These are phyloP conservation scores for Arabidopsis suecica DNA, from an alignment of 345 rosid genomes.

Conservation along the genomic window DNA sequence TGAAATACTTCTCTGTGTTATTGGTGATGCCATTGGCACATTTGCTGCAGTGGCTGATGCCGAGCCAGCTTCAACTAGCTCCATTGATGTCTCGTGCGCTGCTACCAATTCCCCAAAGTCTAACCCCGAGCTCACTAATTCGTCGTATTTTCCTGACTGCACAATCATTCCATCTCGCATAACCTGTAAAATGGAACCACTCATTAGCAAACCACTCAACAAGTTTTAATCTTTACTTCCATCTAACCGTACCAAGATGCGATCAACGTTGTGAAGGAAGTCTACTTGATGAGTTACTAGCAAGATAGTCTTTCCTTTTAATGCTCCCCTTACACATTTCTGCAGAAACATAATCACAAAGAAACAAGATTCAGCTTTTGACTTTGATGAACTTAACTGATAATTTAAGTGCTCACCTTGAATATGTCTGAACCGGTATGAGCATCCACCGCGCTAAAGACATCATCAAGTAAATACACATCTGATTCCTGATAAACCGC, in stretches of 20 bases:
- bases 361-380: conserved; percentile 25
- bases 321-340: conserved; percentile 90
- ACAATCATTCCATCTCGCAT: conserved; percentile 96
- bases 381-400: neutral
- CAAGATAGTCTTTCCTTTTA: conserved; percentile 81
- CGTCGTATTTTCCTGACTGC: conserved; percentile 81
- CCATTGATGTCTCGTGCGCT: conserved; percentile 90
- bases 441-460: conserved; percentile 98
- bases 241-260: conserved; percentile 57
- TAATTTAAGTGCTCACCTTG: conserved; percentile 55
- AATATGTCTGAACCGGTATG: conserved; percentile 92
- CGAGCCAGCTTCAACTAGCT: conserved; percentile 68
- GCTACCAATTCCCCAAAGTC: conserved; percentile 82
- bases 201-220: conserved; percentile 12
- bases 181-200: conserved; percentile 55
- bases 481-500: conserved; percentile 96
- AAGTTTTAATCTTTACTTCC: neutral
- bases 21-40: conserved; percentile 47
- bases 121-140: conserved; percentile 57
- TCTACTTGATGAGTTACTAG: conserved; percentile 98
- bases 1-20: conserved; percentile 37
- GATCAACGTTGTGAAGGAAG: conserved; percentile 87
- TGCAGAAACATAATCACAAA: conserved; percentile 39
- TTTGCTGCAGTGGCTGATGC: conserved; percentile 34
- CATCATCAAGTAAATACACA: conserved; percentile 89